Percentiles rank a stretch among this genome's conserved stretches.
Conservation (phyloP, 257 asterid species). For the Jasminum sambac region DNA sequence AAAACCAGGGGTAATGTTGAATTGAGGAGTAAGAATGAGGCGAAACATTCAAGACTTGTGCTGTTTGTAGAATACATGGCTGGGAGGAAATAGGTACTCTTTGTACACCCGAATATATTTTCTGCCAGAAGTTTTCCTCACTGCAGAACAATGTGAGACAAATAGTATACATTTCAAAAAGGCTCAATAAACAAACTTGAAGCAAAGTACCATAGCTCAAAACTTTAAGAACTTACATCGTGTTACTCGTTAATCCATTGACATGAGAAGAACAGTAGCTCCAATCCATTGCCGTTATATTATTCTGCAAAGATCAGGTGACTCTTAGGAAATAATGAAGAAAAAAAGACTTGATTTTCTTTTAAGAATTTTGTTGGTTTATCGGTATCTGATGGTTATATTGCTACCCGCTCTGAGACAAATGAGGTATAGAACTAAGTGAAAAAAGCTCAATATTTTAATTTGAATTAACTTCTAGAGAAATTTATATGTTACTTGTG, state of each 20-base stretch:
- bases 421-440: constrained; percentile 56
- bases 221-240: constrained; percentile 9
- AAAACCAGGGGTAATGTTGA: constrained; percentile 17
- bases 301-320: background rate
- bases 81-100: constrained; percentile 19
- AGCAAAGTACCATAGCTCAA: constrained; percentile 4
- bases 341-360: background rate
- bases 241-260: constrained; percentile 9
- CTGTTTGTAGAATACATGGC: constrained; percentile 18
- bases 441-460: too few species aligned
- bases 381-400: constrained; percentile 85
- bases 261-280: background rate
- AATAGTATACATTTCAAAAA: background rate
- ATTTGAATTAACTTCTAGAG: too few species aligned
- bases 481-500: too few species aligned
- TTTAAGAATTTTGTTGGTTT: constrained; percentile 94
- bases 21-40: constrained; percentile 23
- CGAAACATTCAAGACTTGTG: background rate
- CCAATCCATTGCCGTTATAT: background rate
- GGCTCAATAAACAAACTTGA: constrained; percentile 3
- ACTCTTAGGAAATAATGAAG: background rate
- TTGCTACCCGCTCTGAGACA: constrained; percentile 94
- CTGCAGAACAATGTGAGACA: constrained; percentile 24
- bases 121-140: background rate
- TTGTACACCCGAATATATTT: constrained; percentile 21